Evolutionary conservation across 768 basidiomycete genomes (phyloP), one percentile per base, ranked within the genome.

Genomic region (Auriscalpium vulgare): DNA sequence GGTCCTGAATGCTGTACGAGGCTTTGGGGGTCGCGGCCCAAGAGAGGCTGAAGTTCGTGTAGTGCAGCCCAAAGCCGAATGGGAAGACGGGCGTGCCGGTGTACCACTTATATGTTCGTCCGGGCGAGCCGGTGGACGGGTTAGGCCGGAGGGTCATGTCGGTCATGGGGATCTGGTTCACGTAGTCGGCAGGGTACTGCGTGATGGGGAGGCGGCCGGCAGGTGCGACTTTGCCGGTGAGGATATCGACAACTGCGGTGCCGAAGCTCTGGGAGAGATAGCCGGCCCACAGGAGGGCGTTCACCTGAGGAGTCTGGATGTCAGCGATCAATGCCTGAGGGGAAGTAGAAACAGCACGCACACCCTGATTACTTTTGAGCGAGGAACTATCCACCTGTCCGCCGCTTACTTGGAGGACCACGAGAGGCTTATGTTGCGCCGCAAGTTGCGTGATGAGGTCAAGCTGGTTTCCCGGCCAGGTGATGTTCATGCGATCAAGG

Each of bases 61-160:
- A 82, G 62, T 81, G 79, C 49, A 81, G 67, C 19, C 80, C 82
- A 51, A 73, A 72, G n/a, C 80, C 82, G 59, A 81, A 81, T 52
- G 75, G 73, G 63, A 74, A 79, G 19, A 80, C 71, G 17, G 80
- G 75, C 14, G 71, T 71, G 14, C 74, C 78, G 21, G 69, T 72
- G 69, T 75, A 82, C 80, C 80, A 83, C 58, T 75, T 79, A 67
- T 82, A 82, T 8, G 80, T 82, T 35, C 80, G 73, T 9, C 81
- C 80, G 0, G 81, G 80, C 59, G 74, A 79, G 40, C 40, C 40
- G 14, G 40, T 43, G 48, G 70, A 70, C 34, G 66, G 60, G 61
- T 71, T 75, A 7, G 80, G 77, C 17, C 78, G 79, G 43, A 82
- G 67, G 1, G 65, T 70, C 80, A 83, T 83, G 66, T 83, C 78